Percentiles rank a stretch among this genome's conserved stretches.
Conservation (phyloP, 345 rosid species). For the Turritis glabra region DNA sequence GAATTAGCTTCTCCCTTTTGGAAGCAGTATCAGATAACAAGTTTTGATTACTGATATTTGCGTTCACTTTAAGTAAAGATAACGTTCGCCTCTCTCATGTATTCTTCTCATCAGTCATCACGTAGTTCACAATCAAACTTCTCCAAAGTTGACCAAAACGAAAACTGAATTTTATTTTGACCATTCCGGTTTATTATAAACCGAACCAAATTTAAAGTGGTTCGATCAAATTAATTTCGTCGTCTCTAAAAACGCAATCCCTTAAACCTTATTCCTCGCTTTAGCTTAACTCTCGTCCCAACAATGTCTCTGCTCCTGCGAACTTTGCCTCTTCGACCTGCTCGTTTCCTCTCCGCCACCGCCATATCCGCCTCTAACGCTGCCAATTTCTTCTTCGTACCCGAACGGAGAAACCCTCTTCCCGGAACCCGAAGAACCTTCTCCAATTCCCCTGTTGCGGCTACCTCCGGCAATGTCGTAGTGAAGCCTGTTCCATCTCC, state of each 20-base stretch:
- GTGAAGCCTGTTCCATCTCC: constrained; percentile 25
- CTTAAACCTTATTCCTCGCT: constrained; percentile 14
- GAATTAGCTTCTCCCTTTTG: constrained; percentile 22
- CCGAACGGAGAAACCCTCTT: constrained; percentile 27
- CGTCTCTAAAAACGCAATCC: constrained; percentile 22
- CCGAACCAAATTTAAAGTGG: background rate
- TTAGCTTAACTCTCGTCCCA: background rate
- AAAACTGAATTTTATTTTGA: background rate
- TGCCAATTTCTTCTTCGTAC: constrained; percentile 16
- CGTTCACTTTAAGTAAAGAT: background rate
- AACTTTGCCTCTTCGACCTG: constrained; percentile 40
- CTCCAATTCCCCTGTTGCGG: constrained; percentile 34
- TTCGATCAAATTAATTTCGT: background rate
- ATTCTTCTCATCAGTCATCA: too few species aligned
- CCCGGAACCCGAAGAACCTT: constrained; percentile 29
- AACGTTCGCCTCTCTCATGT: too few species aligned
- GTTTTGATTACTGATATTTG: constrained; percentile 21
- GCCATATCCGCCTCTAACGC: constrained; percentile 36
- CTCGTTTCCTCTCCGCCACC: constrained; percentile 41
- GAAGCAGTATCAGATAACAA: constrained; percentile 24
- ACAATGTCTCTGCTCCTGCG: constrained; percentile 51
- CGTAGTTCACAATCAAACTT: too few species aligned
- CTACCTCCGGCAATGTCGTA: constrained; percentile 17
- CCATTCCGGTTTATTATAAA: constrained; percentile 1
- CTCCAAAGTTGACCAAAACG: too few species aligned